Evolutionary conservation across 2,329 filamentous ascomycete genomes (phyloP).

Genomic region (Sordariomycetes sp.): DNA sequence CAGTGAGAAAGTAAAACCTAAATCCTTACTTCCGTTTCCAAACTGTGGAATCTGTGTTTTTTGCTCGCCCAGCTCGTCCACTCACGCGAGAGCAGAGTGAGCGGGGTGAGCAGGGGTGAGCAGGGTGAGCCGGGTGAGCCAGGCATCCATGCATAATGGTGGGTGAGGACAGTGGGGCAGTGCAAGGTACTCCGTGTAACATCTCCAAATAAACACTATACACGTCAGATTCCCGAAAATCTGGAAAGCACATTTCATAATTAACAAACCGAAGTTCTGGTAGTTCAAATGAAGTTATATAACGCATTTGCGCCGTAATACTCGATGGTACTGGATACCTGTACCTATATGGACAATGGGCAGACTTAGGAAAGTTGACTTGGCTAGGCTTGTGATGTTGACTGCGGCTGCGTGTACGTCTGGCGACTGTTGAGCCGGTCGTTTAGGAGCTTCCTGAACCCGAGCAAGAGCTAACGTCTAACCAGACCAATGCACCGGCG

Average conservation of each 20-base stretch:
- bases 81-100: background rate
- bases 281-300: background rate
- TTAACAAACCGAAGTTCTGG: background rate
- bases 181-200: background rate
- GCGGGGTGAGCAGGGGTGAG: background rate
- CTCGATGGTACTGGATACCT: background rate
- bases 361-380: background rate
- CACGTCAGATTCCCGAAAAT: background rate
- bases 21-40: too few species aligned
- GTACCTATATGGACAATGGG: background rate
- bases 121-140: background rate
- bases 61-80: background rate
- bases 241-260: background rate
- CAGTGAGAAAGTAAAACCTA: too few species aligned
- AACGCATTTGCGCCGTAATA: background rate
- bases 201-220: background rate
- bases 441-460: too few species aligned
- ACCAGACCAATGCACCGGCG: background rate
- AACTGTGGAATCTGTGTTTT: background rate
- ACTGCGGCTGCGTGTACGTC: background rate
- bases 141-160: background rate
- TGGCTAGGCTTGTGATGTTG: background rate
- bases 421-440: background rate
- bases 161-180: background rate
- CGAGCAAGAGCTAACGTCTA: background rate